These are phyloP conservation scores for Sonneratia caseolaris DNA, from an alignment of 345 rosid species.

Conservation along the genomic window DNA sequence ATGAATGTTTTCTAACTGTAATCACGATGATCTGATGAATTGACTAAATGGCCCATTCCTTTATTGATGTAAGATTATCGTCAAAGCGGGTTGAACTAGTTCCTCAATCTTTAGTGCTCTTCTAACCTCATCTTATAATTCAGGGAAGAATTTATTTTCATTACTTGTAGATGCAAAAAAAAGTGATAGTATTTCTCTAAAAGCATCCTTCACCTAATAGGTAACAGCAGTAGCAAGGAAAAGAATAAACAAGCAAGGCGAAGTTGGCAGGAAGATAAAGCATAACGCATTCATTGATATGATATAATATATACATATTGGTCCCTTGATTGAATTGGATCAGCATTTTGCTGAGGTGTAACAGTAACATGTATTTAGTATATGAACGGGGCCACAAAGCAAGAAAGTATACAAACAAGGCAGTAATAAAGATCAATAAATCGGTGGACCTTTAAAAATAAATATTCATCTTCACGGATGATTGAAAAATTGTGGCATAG, in stretches of 20 bases:
- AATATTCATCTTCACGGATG: background rate
- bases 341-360: background rate
- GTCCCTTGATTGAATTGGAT: background rate
- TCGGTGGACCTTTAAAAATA: background rate
- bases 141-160: too few relatives aligned
- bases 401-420: too few relatives aligned
- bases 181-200: too few relatives aligned
- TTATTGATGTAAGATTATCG: too few relatives aligned
- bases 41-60: too few relatives aligned
- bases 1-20: slow-evolving; percentile 1
- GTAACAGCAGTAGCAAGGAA: background rate
- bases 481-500: background rate
- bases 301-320: background rate
- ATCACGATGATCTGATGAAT: background rate
- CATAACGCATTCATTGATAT: background rate
- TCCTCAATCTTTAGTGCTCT: too few relatives aligned
- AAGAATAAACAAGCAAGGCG: background rate
- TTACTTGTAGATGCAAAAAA: too few relatives aligned
- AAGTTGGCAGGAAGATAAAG: background rate
- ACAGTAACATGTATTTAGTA: background rate
- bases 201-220: too few relatives aligned
- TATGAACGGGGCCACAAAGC: background rate
- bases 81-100: too few relatives aligned
- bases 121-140: too few relatives aligned
- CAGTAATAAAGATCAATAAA: background rate